Evolutionary conservation across 2,329 filamentous ascomycete species (phyloP).

Genomic region (Dichotomopilus funicola): DNA sequence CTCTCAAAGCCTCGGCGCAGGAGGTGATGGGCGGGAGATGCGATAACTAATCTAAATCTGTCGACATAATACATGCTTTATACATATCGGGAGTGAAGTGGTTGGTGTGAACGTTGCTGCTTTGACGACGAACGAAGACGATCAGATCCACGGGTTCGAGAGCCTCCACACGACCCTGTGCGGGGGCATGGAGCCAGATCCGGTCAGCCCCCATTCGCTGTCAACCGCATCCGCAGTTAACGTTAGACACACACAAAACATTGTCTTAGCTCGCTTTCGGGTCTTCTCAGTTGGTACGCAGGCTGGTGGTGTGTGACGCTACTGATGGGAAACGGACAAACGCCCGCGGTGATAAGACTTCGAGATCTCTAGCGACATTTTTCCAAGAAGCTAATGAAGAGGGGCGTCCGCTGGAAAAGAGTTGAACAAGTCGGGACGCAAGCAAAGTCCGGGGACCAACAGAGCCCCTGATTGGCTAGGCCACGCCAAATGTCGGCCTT

Average conservation of each 20-base stretch:
- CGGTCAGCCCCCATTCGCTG: not conserved
- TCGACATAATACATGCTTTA: not conserved
- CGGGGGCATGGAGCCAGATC: not conserved
- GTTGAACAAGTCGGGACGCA: constrained; percentile 5
- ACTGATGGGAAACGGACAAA: too few relatives aligned
- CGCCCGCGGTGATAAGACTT: too few relatives aligned
- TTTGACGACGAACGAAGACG: not conserved
- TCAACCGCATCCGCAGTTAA: too few relatives aligned
- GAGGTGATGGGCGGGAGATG: too few relatives aligned
- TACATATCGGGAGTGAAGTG: too few relatives aligned
- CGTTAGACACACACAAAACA: too few relatives aligned
- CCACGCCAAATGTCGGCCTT: constrained; percentile 11
- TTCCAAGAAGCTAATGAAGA: too few relatives aligned
- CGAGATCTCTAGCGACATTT: too few relatives aligned
- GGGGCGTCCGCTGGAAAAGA: too few relatives aligned
- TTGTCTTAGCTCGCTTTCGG: not conserved
- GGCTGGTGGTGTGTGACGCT: too few relatives aligned
- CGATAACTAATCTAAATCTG: not conserved
- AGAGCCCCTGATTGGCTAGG: constrained; percentile 7
- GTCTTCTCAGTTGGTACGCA: not conserved
- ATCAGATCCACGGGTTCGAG: not conserved
- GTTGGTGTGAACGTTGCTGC: too few relatives aligned
- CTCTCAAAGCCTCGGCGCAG: too few relatives aligned
- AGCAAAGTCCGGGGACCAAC: constrained; percentile 6
- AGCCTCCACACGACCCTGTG: not conserved